Evolutionary conservation across 73 alveolate genomes (phyloP).

Genomic region (Paramecium tetraurelia): DNA sequence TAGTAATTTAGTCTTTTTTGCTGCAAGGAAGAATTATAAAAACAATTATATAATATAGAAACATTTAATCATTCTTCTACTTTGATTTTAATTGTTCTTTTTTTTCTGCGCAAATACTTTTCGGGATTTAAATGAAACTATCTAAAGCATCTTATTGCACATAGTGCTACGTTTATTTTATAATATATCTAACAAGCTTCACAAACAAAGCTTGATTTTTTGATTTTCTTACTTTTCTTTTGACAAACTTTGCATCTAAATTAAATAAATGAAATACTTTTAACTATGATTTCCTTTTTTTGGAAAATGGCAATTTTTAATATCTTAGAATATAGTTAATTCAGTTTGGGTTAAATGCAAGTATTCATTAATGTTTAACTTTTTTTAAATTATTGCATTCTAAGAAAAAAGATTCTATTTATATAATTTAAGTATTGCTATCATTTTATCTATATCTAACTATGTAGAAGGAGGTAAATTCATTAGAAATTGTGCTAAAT

Average conservation of each 20-base stretch:
- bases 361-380: neutral
- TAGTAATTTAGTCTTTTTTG: no score
- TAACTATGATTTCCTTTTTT: neutral
- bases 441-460: neutral
- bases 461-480: neutral
- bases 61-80: neutral
- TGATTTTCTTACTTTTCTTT: neutral
- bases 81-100: neutral
- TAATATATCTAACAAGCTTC: neutral
- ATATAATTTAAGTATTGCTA: neutral
- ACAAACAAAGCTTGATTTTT: neutral
- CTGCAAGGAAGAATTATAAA: neutral
- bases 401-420: neutral
- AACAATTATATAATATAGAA: neutral
- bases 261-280: neutral
- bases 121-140: neutral
- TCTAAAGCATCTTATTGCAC: neutral
- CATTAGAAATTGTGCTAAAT: neutral
- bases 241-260: conserved; percentile 9
- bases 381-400: neutral
- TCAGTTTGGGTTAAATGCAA: neutral
- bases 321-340: neutral
- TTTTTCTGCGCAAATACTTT: neutral
- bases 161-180: neutral
- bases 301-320: neutral